Conservation (phyloP, 2,329 filamentous ascomycete species). For the Trichoderma sp. region DNA sequence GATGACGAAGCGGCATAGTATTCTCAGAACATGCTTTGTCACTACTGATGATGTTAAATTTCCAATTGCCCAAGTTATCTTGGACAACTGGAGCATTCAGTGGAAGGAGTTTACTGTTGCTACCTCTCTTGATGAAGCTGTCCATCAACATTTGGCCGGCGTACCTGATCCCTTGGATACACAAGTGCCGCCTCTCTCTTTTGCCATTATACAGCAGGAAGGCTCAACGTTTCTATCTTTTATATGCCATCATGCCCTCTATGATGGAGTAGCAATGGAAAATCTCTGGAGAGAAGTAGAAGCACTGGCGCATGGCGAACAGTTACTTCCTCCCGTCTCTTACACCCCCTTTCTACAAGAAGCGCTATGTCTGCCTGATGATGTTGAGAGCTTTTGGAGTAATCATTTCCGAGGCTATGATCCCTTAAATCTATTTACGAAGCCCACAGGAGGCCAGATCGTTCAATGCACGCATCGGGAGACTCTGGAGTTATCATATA, state of each 20-base stretch:
- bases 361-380: constrained; percentile 47
- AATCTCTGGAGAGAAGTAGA: constrained; percentile 70
- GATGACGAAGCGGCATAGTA: constrained; percentile 66
- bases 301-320: constrained; percentile 45
- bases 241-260: constrained; percentile 74
- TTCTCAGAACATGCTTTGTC: constrained; percentile 74
- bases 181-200: constrained; percentile 43
- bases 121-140: constrained; percentile 36
- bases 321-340: constrained; percentile 48
- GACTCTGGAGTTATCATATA: constrained; percentile 38
- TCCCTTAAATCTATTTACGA: constrained; percentile 29
- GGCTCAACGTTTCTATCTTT: constrained; percentile 43
- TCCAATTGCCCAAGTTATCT: constrained; percentile 70
- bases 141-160: constrained; percentile 40
- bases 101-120: constrained; percentile 40
- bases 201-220: constrained; percentile 39
- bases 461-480: constrained; percentile 31
- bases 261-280: constrained; percentile 77
- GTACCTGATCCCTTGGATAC: constrained; percentile 45
- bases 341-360: constrained; percentile 64
- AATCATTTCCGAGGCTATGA: constrained; percentile 51
- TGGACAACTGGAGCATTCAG: constrained; percentile 44
- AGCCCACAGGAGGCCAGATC: constrained; percentile 23
- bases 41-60: constrained; percentile 57
- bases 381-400: constrained; percentile 65